A percentile compares a stretch with the other conserved stretches of the same genome.
Evolutionary conservation across 495 filamentous ascomycete genomes (phyloP).

Genomic region (Talaromyces borbonicus): DNA sequence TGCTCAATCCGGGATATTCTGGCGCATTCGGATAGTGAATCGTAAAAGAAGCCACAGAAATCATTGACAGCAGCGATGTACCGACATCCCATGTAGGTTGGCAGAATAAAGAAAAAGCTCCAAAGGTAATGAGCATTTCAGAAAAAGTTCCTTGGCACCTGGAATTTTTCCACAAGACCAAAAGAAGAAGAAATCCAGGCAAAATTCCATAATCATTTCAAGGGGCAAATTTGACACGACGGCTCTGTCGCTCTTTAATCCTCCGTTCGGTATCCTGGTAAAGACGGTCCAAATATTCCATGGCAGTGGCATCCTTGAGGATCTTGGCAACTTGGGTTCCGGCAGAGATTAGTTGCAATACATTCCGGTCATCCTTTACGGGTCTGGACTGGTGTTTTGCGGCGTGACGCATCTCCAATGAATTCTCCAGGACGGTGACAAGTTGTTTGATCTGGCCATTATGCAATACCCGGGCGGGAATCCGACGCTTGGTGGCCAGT

Average conservation of each 20-base stretch:
- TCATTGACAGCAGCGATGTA: no score
- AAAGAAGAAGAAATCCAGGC: not conserved
- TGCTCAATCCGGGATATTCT: no score
- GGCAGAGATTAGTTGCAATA: constrained; percentile 76
- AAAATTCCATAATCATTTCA: not conserved
- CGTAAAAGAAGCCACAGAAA: no score
- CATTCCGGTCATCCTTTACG: constrained; percentile 82
- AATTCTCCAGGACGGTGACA: constrained; percentile 73
- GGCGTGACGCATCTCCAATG: constrained; percentile 74
- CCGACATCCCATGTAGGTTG: no score
- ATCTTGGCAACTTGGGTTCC: constrained; percentile 83
- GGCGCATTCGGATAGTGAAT: no score
- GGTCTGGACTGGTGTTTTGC: constrained; percentile 75
- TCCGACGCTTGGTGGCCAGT: constrained; percentile 73
- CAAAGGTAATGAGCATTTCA: no score
- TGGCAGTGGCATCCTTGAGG: constrained; percentile 68
- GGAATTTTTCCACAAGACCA: not conserved
- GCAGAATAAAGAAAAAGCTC: no score
- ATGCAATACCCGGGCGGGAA: constrained; percentile 73
- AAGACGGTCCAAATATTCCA: constrained; percentile 69
- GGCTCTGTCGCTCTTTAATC: constrained; percentile 55
- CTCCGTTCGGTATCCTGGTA: constrained; percentile 60
- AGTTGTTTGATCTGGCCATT: constrained; percentile 86
- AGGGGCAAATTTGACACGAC: constrained; percentile 32
- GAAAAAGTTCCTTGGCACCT: not conserved